Percentiles rank a stretch among this genome's conserved stretches.
These are phyloP conservation scores for Ganoderma lucidum DNA, from an alignment of 1,284 basidiomycete genomes.

Conservation along the genomic window DNA sequence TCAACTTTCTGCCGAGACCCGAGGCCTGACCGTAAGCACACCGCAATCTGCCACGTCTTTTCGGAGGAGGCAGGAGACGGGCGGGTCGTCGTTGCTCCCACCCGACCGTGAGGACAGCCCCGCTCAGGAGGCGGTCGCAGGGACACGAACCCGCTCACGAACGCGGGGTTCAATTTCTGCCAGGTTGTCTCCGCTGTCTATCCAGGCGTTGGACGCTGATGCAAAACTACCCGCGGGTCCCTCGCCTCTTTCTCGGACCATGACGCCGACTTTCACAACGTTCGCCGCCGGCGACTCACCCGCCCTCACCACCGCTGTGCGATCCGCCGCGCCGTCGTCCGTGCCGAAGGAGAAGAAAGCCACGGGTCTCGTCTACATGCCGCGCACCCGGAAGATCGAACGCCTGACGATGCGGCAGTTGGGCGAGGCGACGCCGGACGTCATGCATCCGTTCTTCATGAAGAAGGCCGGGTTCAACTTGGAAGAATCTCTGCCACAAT, in stretches of 20 bases:
- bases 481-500: slow-evolving; percentile 83
- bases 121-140: slow-evolving; percentile 8
- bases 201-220: slow-evolving; percentile 25
- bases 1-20: slow-evolving; percentile 62
- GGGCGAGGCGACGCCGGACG: slow-evolving; percentile 87
- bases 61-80: slow-evolving; percentile 37
- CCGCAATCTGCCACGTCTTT: slow-evolving; percentile 21
- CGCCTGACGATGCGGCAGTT: slow-evolving; percentile 83
- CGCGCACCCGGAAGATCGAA: slow-evolving; percentile 68
- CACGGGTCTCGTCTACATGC: slow-evolving; percentile 55
- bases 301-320: background rate
- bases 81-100: background rate
- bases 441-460: slow-evolving; percentile 88
- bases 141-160: slow-evolving; percentile 19
- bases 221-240: slow-evolving; percentile 20
- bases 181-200: slow-evolving; percentile 20
- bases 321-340: slow-evolving; percentile 14
- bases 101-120: slow-evolving; percentile 13
- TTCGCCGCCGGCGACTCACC: slow-evolving; percentile 8
- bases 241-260: slow-evolving; percentile 17
- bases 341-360: slow-evolving; percentile 36
- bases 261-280: slow-evolving; percentile 16
- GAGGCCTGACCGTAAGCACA: slow-evolving; percentile 34
- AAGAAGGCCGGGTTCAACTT: slow-evolving; percentile 84
- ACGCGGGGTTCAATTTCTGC: slow-evolving; percentile 29